Base-by-base conservation (phyloP, 257 asterid genomes). In the Mentha longifolia region DNA sequence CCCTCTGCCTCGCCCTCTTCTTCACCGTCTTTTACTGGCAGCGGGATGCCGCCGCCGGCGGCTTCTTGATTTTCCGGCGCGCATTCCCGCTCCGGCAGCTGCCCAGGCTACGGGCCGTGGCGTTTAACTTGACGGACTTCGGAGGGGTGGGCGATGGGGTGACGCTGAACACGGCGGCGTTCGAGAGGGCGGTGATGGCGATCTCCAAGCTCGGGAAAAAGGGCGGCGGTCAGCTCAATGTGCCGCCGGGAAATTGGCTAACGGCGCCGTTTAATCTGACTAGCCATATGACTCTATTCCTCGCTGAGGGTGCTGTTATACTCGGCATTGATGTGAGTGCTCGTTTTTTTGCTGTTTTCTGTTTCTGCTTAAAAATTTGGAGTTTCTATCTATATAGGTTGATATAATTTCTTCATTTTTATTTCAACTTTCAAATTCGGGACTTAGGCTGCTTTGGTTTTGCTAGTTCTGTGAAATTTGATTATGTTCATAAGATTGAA, bases 261-360 rank as follows among this genome's bases (percentile, higher is more conserved):
- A 89, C 97, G 67, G 97, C 90, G 59, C 96, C 97, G 65, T 91
- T 91, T 71, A 91, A 91, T 76, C 85, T 91, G 25, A 91, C 97
- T 19, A 89, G 97, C 67, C 86, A 89, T 68, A 85, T 91, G 92
- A 91, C 95, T 65, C 87, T 91, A 4, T 91, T 91, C 74, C 96
- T 89, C 62, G 92, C 94, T 56, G 82, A 85, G 73, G 91, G 85
- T 51, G 89, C 97, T 83, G 90, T 80, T 49, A 83, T 91, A 67
- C 89, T 91, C 64, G 95, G 95, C 59, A 73, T 83, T 72, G 87
- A 89, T 74, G 97, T 91, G 82, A 85, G 90, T 82, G 10, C 30
- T 54, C 30, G 45, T 61, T 49, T 37, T 58, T 58, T 47, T 55
- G 61, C 37, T 46, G 31, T 2, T 10, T 33, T 39, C 2, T 12